Base-by-base conservation (phyloP, 1,139 yeast species). In the Diutina rugosa region DNA sequence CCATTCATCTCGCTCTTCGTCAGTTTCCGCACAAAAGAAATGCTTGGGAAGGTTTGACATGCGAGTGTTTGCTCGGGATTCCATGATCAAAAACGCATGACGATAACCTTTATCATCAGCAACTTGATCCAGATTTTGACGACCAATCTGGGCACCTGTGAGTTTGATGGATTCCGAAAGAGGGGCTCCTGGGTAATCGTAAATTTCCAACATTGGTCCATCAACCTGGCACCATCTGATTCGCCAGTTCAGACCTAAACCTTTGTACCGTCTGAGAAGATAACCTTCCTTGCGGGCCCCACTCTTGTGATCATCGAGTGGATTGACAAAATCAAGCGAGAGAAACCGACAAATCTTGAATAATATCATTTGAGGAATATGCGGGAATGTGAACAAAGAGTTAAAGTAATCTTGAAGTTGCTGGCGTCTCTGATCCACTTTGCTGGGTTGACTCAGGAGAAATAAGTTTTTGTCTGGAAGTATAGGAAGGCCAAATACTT, bases 1-100 rank as follows among this genome's bases (percentile, higher is more conserved):
- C 97, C 97, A 88, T 5, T 77, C 77, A 62, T 88, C 95, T 56
- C 96, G 79, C 63, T 90, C 96, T 44, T 74, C 77, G 56, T 87
- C 89, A 1, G 87, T 81, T 67, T 90, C 97, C 2, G 96, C 90
- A 69, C 96, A 90, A 59, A 90, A 78, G 56, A 84, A 80, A 67
- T 87, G 90, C 58, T 82, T 84, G 1, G 81, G 78, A 46, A 66
- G 73, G 26, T 78, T 72, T 1, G 85, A 76, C n/a, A 80, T 69
- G 55, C 81, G 78, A 32, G 81, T 76, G 55, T 72, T 67, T 62
- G 81, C 82, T 59, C 78, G 80, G 6, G 80, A 77, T 65, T 89
- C 96, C 71, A 81, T 74, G 1, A 90, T 73, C 48, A 86, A 74
- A 64, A 90, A 86, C 0, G 93, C 95, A 70, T 88, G 91, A 58